These are phyloP conservation scores for Sporothrix globosa DNA, from an alignment of 2,329 filamentous ascomycete species.

Conservation along the genomic window DNA sequence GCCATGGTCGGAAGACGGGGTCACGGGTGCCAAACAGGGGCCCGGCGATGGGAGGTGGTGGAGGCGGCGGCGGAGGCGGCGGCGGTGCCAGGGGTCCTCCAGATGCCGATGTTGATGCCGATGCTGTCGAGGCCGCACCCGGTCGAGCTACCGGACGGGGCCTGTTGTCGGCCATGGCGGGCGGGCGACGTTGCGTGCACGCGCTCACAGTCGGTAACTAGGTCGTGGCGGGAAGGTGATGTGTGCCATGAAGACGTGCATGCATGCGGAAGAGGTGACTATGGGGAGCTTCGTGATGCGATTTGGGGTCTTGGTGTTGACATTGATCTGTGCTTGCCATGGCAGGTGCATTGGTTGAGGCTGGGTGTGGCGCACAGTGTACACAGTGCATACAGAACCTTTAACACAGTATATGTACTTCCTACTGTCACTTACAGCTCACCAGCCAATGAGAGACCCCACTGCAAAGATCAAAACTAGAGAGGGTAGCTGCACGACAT, in stretches of 20 bases:
- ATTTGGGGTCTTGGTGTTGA: conserved; percentile 6
- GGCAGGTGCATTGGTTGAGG: conserved; percentile 13
- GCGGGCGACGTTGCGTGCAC: background rate
- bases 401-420: background rate
- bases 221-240: background rate
- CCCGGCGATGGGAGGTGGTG: background rate
- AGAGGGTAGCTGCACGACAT: background rate
- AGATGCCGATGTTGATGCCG: background rate
- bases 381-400: background rate
- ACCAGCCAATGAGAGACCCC: conserved; percentile 20
- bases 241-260: background rate
- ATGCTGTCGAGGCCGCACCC: background rate
- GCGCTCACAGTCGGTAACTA: background rate
- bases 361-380: conserved; percentile 23
- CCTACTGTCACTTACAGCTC: conserved; percentile 12
- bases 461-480: background rate
- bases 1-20: conserved; percentile 60
- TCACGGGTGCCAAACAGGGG: conserved; percentile 35
- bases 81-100: conserved; percentile 4
- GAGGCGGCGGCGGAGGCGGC: background rate
- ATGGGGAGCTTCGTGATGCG: background rate
- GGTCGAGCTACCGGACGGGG: conserved; percentile 4
- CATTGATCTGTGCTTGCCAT: background rate
- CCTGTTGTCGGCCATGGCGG: conserved; percentile 24
- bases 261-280: background rate